These are phyloP conservation scores for Xylaria arbuscula DNA, from an alignment of 2,329 filamentous ascomycete genomes.

Conservation along the genomic window DNA sequence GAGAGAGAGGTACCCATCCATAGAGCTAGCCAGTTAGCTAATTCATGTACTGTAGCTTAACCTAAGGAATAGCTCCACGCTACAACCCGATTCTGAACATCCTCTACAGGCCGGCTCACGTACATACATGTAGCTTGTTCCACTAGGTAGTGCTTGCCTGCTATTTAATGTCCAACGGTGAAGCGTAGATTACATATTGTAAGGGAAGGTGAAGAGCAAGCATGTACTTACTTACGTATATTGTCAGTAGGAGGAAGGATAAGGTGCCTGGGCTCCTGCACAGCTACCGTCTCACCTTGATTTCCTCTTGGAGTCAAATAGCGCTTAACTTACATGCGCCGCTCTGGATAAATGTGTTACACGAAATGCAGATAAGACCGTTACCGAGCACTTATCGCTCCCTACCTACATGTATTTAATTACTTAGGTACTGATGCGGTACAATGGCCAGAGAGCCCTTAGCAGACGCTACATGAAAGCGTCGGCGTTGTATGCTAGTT, in stretches of 20 bases:
- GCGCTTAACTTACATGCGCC: background rate
- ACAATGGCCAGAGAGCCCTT: no score
- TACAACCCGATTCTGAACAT: slow-evolving; percentile 14
- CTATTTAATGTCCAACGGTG: background rate
- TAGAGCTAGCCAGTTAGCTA: slow-evolving; percentile 15
- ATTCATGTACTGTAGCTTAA: slow-evolving; percentile 23
- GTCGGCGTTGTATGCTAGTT: slow-evolving; percentile 6
- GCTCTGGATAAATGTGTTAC: slow-evolving; percentile 11
- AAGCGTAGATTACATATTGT: no score
- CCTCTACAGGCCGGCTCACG: background rate
- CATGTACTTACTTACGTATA: background rate
- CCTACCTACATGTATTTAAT: no score
- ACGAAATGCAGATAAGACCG: background rate
- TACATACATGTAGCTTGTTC: background rate
- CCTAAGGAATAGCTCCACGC: slow-evolving; percentile 29
- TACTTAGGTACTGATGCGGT: background rate
- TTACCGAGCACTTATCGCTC: no score
- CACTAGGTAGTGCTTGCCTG: no score
- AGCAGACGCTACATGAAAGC: no score
- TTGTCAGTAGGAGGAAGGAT: no score
- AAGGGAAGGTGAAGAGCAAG: background rate
- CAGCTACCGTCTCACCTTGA: slow-evolving; percentile 12
- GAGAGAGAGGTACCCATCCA: background rate
- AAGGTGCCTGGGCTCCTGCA: background rate
- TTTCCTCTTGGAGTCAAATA: slow-evolving; percentile 1